Evolutionary conservation across 768 basidiomycete genomes (phyloP).

Genomic region (Naematelia aurantialba): DNA sequence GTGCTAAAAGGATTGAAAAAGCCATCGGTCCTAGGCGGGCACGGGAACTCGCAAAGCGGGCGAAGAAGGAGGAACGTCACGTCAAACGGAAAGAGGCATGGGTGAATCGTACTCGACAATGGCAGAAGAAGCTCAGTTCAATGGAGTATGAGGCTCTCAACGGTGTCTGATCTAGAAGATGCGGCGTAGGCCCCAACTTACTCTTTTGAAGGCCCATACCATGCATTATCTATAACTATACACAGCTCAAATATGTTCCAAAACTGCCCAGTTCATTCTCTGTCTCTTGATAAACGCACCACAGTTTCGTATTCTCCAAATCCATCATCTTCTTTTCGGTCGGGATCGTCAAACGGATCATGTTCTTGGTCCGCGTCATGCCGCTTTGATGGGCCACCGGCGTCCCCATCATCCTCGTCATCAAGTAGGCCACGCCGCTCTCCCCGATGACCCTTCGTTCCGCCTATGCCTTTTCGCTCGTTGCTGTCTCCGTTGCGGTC

Average conservation of each 20-base stretch:
- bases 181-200: neutral
- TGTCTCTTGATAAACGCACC: neutral
- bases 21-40: neutral
- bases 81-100: neutral
- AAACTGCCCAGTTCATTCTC: neutral
- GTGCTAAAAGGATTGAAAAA: neutral
- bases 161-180: neutral
- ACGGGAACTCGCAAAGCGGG: neutral
- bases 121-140: neutral
- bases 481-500: constrained; percentile 12
- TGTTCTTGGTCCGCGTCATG: constrained; percentile 4
- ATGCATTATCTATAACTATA: neutral
- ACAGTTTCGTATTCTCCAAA: constrained; percentile 45
- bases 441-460: constrained; percentile 6
- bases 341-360: constrained; percentile 18
- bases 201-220: neutral
- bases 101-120: neutral
- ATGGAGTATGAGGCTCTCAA: neutral
- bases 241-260: neutral
- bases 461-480: constrained; percentile 11
- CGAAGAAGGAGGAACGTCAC: neutral
- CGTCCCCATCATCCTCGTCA: constrained; percentile 17
- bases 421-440: constrained; percentile 20
- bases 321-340: constrained; percentile 23
- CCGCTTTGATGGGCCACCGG: neutral